Base-by-base conservation (phyloP, 148 eudicot species). In the Amaranthus palmeri region DNA sequence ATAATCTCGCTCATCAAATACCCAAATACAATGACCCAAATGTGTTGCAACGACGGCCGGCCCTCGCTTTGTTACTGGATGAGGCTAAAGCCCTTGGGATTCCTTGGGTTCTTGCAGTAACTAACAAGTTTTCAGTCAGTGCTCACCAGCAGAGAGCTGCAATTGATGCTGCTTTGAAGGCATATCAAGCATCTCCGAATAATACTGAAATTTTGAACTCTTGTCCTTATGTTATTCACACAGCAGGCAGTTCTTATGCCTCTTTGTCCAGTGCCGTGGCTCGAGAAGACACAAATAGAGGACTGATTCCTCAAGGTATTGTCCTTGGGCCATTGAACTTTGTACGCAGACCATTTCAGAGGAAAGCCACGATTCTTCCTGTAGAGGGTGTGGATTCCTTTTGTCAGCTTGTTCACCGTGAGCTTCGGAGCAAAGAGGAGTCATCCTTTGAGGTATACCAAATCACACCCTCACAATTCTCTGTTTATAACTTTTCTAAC, bases 71-170 rank as follows among this genome's bases (percentile, higher is more conserved):
- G 53, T 67, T 95, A 69, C 70, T 91, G 74, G 90, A 91, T 61
- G 99, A 95, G 81, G 99, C 93, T 55, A 95, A 95, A 77, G 86
- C 97, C 59, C 88, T 95, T 68, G 96, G 99, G n/a, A 75, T 95
- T 61, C 99, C 97, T 64, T 95, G 98, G 99, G 91, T 95, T 61
- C 92, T 95, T 76, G 99, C 97, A 25, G 84, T 95, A 73, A 91
- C 99, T 41, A 95, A 95, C 71, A 91, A 89, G 76, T 91, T 85
- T 77, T 87, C 99, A 14, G 97, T 91, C 46, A 91, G 97, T 65
- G 96, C 97, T 10, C 96, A 95, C 85, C 91, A 95, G 79, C 99
- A 95, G 75, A 88, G 83, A 65, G 82, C 83, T 70, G 84, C 90
- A 57, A 80, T 95, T 64, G 85, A 87, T 76, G 84, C 89, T 72